Base-by-base conservation (phyloP, 805 yeast genomes). In the Hanseniaspora hatyaiensis region DNA sequence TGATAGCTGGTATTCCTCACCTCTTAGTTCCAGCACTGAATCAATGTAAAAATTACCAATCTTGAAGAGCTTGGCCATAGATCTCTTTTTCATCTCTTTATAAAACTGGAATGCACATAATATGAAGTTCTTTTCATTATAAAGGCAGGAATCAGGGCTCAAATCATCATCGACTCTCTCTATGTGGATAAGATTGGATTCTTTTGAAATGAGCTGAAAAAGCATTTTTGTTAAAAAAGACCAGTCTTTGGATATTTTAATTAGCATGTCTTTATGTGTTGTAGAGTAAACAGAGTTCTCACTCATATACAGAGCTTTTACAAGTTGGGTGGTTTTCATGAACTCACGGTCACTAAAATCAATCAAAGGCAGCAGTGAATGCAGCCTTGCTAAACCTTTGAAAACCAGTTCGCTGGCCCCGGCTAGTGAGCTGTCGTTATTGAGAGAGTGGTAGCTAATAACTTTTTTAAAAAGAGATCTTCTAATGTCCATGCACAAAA, bases 91-190 rank as follows among this genome's bases (percentile, higher is more conserved):
- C 53, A 61, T 57, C 50, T 67, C 71, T 11, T 59, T 40, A 13
- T 63, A 56, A 8, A 68, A 52, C 24, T 58, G 61, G 51, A 63
- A 68, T 13, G 57, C 57, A 3, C 64, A 49, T 50, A 59, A 65
- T 2, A 68, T 56, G 36, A 68, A 54, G 0, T 57, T 46, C 36
- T 62, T 66, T 19, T 60, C 59, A 6, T 46, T 50, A 18, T 54
- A 53, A 8, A 63, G 51, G 12, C 55, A 53, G 39, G 61, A 61
- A 34, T 51, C 31, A 16, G 42, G 37, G 2, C 15, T 22, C 8
- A 37, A 16, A 13, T 30, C 42, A 2, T 45, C 41, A 30, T 40
- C 40, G 8, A 40, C 24, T 37, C 40, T 37, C 8, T 43, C 44
- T 22, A 54, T 43, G 12, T 26, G n/a, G 3, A 54, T 50, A 8